These are phyloP conservation scores for Linanthus parryae DNA, from an alignment of 148 eudicot genomes.

Conservation along the genomic window DNA sequence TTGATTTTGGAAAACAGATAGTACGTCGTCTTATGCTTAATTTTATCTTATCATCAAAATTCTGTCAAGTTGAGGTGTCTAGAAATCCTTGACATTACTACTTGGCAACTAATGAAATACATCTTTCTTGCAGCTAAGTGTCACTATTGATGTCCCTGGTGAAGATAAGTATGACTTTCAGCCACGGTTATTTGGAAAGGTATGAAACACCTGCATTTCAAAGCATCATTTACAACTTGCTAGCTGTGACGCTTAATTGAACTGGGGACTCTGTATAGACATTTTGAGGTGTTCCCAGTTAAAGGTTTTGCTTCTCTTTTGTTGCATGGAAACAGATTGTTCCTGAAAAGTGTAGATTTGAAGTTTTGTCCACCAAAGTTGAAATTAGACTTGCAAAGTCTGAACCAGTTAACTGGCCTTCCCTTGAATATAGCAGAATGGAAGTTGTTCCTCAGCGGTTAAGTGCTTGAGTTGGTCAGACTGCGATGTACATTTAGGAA, in stretches of 20 bases:
- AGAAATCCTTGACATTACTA: no score
- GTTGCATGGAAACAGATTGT: constrained; percentile 15
- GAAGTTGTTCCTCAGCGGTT: constrained; percentile 6
- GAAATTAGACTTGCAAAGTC: constrained; percentile 17
- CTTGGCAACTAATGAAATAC: no score
- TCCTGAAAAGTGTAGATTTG: constrained; percentile 17
- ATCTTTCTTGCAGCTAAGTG: constrained; percentile 13
- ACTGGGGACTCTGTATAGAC: no score
- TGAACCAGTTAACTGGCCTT: constrained; percentile 17
- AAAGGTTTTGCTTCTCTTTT: constrained; percentile 1
- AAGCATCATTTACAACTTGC: no score
- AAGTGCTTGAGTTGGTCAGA: no score
- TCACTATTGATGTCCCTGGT: constrained; percentile 15
- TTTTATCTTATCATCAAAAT: no score
- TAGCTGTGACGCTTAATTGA: no score
- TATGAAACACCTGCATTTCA: no score
- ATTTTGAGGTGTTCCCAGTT: no score
- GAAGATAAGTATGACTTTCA: constrained; percentile 14
- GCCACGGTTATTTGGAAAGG: constrained; percentile 21
- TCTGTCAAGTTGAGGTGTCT: no score
- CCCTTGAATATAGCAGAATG: constrained; percentile 20
- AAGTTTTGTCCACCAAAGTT: constrained; percentile 22
- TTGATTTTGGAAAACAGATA: constrained; percentile 16
- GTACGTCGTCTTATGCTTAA: no score
- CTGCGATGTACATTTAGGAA: no score